Evolutionary conservation across 1,284 basidiomycete genomes (phyloP), one percentile per base, ranked within the genome.

Genomic region (Moesziomyces antarcticus): DNA sequence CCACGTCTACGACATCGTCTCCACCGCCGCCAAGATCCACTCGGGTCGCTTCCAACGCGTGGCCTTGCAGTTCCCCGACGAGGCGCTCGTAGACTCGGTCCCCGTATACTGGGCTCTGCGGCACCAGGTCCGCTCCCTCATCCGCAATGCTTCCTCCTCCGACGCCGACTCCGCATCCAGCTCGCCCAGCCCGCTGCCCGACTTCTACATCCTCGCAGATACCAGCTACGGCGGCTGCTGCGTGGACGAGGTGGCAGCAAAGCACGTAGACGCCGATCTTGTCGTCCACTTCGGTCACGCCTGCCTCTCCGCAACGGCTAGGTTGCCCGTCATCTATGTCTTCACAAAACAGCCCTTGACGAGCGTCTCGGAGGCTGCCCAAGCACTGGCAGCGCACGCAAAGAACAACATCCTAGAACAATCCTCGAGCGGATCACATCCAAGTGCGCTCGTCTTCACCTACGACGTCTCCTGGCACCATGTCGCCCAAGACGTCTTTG

Each of bases 171-270:
- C 57, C 0, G 8, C 58, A 2, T 61, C 68, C 20, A 30, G 57
- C 2, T 56, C 56, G 14, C 47, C 50, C 1, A 20, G 16, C 9
- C 24, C n/a, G 11, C 21, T 56, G 20, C 65, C 71, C 3, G 55
- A 65, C 21, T 86, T 94, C 25, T 98, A 95, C 82, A 91, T 98
- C 6, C 88, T 97, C 20, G 95, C 95, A 14, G 96, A 98, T 85
- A 98, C 95, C 25, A 97, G 94, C 27, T 98, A 98, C 84, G 96
- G 95, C 83, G 97, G 94, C 79, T 99, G 96, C 82, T 99, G 96
- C 82, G 94, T 97, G 5, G 97, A 99, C 82, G 93, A 98, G 79
- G 91, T 99, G 4, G 92, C 94, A 9, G 95, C 96, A 6, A 91
- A 94, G 72, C 97, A 99, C 83, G 91, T 96, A 44, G 90, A 95